These are phyloP conservation scores for Arctium lappa DNA, from an alignment of 129 eudicot genomes.

Conservation along the genomic window DNA sequence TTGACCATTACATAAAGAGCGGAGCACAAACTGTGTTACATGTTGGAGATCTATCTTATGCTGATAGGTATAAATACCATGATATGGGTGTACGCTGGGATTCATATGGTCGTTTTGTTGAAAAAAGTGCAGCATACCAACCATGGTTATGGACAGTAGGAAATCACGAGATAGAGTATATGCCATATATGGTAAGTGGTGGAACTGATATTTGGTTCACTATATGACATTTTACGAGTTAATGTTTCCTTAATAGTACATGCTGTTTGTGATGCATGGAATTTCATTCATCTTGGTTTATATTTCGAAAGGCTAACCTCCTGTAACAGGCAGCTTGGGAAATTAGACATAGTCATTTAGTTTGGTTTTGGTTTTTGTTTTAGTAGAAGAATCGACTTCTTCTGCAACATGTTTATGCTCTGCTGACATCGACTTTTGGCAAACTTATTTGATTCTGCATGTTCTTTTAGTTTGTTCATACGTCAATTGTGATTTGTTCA, in stretches of 20 bases:
- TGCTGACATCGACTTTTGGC: no score
- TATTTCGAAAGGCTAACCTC: no score
- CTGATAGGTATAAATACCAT: conserved; percentile 68
- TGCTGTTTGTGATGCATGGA: no score
- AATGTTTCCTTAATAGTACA: neutral
- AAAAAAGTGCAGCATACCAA: conserved; percentile 77
- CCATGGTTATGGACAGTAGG: conserved; percentile 95
- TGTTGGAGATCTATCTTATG: conserved; percentile 96
- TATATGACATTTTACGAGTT: neutral
- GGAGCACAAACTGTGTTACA: conserved; percentile 76
- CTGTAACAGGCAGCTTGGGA: no score
- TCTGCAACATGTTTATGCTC: no score
- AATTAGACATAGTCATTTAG: neutral
- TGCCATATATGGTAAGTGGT: conserved; percentile 81
- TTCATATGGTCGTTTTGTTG: conserved; percentile 86
- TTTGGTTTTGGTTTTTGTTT: no score
- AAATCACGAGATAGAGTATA: conserved; percentile 93
- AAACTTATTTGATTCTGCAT: neutral
- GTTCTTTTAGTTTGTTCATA: neutral
- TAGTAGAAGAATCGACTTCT: no score
- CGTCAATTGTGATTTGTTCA: no score
- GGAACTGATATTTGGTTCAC: neutral
- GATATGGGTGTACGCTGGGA: conserved; percentile 97
- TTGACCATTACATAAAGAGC: conserved; percentile 72
- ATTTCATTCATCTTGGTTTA: no score